These are phyloP conservation scores for Leccinum sublutescens DNA, from an alignment of 768 basidiomycete species.

Conservation along the genomic window DNA sequence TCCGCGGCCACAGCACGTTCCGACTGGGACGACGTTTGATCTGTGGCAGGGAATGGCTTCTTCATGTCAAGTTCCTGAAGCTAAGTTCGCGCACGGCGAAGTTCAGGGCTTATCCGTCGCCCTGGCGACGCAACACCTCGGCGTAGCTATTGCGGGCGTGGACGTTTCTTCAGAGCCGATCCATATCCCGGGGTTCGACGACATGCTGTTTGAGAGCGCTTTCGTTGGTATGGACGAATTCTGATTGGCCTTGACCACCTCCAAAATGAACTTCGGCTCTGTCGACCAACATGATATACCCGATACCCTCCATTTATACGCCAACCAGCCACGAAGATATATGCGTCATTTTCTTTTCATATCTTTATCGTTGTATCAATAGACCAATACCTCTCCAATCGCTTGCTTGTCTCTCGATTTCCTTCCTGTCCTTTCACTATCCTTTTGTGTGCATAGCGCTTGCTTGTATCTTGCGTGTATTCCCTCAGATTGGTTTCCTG, in stretches of 20 bases:
- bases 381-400: not conserved
- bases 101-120: not conserved
- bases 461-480: not conserved
- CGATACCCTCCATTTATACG: not conserved
- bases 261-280: not conserved
- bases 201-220: slow-evolving; percentile 12
- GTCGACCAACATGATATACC: not conserved
- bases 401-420: not conserved
- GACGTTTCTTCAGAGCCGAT: slow-evolving; percentile 6
- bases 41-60: slow-evolving; percentile 17
- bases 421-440: not conserved
- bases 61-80: not conserved
- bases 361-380: slow-evolving; percentile 6
- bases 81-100: not conserved
- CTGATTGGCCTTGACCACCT: not conserved
- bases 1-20: slow-evolving; percentile 25
- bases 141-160: slow-evolving; percentile 1
- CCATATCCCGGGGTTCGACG: slow-evolving; percentile 14
- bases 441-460: not conserved
- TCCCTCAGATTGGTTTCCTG: not conserved
- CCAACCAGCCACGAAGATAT: not conserved
- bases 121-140: slow-evolving; percentile 6
- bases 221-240: slow-evolving; percentile 14
- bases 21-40: slow-evolving; percentile 10
- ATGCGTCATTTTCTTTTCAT: not conserved